Base-by-base conservation (phyloP, 2,329 filamentous ascomycete genomes). In the Paraconiothyrium brasiliense region DNA sequence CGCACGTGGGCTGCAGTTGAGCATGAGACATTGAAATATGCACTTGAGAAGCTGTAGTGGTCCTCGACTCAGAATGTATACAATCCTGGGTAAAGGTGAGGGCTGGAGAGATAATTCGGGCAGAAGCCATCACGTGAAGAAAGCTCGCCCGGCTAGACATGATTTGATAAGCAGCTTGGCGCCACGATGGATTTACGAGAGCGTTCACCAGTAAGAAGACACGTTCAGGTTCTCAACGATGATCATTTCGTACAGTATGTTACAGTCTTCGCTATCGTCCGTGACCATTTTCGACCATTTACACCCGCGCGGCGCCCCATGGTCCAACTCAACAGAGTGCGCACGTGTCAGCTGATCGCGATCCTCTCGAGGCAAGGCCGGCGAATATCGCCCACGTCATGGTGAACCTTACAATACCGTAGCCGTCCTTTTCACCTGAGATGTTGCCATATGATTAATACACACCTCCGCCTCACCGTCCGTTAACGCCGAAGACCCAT, bases 341-440 rank as follows among this genome's bases (percentile, higher is more conserved):
- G 39, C 14, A n/a, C 16, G n/a, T 41, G 39, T 20, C 44, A 46
- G 24, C 56, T 14, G 47, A 48, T 37, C 13, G 16, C 27, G 27
- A 9, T 13, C 52, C n/a, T 13, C 27, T 24, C 9, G 14, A 14
- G 52, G 8, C 30, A 9, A 41, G 20, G 4, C 44, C 43, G 46
- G 46, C 48, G 37, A 55, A 55, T 22, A 32, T 58, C 60, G 32
- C 34, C 54, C 52, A 64, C 71, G 72, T 76, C 74, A 75, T 74
- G 35, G 64, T 73, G 65, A 72, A 70, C 27, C 64, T 37, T 67
- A 43, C 35, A 54, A 44, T 54, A 37, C 60, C 34, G 55, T 51
- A 30, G 46, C 57, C 54, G 65, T 32, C 54, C 60, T 58, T 58
- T 60, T 64, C 49, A 34, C 63, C 61, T 46, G 64, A 58, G 61